phyloP scores from a whole-genome alignment of 441 rosid species.

The Erodium moschatum region DNA sequence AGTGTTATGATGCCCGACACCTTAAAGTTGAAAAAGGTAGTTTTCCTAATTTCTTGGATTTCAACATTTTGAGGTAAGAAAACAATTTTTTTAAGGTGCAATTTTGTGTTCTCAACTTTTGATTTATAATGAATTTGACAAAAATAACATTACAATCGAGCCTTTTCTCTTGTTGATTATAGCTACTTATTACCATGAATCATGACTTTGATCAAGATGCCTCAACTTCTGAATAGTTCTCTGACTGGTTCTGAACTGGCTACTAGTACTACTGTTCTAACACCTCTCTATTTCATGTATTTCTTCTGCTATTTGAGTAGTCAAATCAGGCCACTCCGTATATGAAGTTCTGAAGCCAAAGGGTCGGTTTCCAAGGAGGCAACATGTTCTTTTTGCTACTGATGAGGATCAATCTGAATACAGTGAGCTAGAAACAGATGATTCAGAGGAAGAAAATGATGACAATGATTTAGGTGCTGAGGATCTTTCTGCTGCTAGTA shows the following conservation, averaged over 20 bases:
- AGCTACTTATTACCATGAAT: constrained; percentile 2
- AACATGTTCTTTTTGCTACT: constrained; percentile 29
- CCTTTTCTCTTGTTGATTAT: not conserved
- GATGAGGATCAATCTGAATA: constrained; percentile 37
- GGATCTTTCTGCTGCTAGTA: constrained; percentile 27
- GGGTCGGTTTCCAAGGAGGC: constrained; percentile 29
- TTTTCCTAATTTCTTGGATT: constrained; percentile 8
- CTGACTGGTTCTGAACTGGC: not conserved
- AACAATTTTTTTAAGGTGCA: not conserved
- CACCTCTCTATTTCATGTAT: constrained; percentile 20
- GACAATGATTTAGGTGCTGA: constrained; percentile 25
- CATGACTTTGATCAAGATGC: not conserved
- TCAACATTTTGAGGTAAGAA: constrained; percentile 1
- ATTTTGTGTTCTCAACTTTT: constrained; percentile 2
- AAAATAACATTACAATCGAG: not conserved
- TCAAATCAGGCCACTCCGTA: constrained; percentile 25
- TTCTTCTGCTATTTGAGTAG: constrained; percentile 28
- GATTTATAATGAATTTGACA: constrained; percentile 1
- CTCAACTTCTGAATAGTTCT: constrained; percentile 4
- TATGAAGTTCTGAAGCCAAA: constrained; percentile 26
- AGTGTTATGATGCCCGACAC: constrained; percentile 29
- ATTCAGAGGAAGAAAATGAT: constrained; percentile 29
- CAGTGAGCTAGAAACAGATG: constrained; percentile 30
- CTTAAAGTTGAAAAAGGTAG: constrained; percentile 44
- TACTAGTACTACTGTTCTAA: not conserved